These are phyloP conservation scores for Xanthoceras sorbifolium DNA, from an alignment of 345 rosid genomes.

Conservation along the genomic window DNA sequence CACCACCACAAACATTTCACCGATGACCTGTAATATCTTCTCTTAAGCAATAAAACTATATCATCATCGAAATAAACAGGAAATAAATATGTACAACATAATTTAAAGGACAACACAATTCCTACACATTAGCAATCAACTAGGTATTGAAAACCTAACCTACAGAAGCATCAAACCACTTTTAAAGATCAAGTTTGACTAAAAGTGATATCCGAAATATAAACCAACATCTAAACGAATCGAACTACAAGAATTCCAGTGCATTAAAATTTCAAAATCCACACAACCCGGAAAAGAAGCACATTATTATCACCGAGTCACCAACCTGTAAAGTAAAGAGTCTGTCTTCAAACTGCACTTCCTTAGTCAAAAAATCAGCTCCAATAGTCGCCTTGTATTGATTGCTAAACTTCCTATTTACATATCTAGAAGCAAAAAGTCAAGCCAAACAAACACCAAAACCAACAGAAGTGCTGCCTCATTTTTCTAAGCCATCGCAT, in stretches of 20 bases:
- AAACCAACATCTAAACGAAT: background rate
- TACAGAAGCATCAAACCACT: background rate
- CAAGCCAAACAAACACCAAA: slow-evolving; percentile 26
- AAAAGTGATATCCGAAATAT: background rate
- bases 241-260: background rate
- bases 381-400: slow-evolving; percentile 97
- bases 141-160: background rate
- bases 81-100: background rate
- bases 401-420: slow-evolving; percentile 89
- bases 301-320: background rate
- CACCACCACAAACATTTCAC: background rate
- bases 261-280: background rate
- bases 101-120: background rate
- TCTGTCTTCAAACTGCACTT: slow-evolving; percentile 89
- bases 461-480: too few relatives aligned
- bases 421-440: slow-evolving; percentile 62
- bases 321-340: slow-evolving; percentile 93
- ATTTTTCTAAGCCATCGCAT: too few relatives aligned
- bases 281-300: background rate
- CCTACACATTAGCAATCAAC: background rate
- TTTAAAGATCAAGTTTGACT: background rate
- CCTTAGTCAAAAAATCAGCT: slow-evolving; percentile 94
- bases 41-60: too few relatives aligned
- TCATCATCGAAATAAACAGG: background rate
- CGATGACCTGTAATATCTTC: background rate